These are phyloP conservation scores for Chlorokybus atmophyticus DNA, from an alignment of 139 green algal genomes.

Conservation along the genomic window DNA sequence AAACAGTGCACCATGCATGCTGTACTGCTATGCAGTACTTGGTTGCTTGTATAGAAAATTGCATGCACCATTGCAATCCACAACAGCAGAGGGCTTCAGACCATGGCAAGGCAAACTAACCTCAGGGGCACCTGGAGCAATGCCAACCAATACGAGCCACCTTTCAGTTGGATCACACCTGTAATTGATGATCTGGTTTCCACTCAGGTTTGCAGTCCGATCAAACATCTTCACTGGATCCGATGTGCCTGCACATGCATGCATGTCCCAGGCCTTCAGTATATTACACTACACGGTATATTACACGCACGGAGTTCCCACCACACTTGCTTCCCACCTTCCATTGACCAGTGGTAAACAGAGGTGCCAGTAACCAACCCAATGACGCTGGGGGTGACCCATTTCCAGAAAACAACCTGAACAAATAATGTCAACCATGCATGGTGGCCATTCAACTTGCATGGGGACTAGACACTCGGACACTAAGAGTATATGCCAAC, in stretches of 20 bases:
- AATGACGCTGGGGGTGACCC: slow-evolving; percentile 65
- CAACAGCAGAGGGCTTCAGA: too few relatives aligned
- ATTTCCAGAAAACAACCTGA: slow-evolving; percentile 91
- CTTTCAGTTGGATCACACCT: slow-evolving; percentile 67
- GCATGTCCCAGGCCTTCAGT: too few relatives aligned
- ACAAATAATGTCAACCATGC: not conserved
- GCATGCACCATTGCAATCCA: too few relatives aligned
- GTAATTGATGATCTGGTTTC: slow-evolving; percentile 98
- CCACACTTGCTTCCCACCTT: slow-evolving; percentile 29
- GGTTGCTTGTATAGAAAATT: too few relatives aligned
- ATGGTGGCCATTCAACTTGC: too few relatives aligned
- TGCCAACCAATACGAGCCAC: slow-evolving; percentile 95
- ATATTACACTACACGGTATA: not conserved
- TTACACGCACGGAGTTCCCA: not conserved
- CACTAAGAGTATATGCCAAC: too few relatives aligned
- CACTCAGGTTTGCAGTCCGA: slow-evolving; percentile 77
- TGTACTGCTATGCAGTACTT: too few relatives aligned
- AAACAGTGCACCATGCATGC: too few relatives aligned
- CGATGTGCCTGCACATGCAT: not conserved
- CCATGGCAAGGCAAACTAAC: slow-evolving; percentile 21
- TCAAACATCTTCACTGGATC: slow-evolving; percentile 91
- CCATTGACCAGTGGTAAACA: slow-evolving; percentile 96
- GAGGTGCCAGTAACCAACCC: slow-evolving; percentile 78
- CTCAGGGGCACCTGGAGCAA: slow-evolving; percentile 80
- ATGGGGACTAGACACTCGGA: too few relatives aligned